These are phyloP conservation scores for Huntiella moniliformis DNA, from an alignment of 2,329 filamentous ascomycete species.

Conservation along the genomic window DNA sequence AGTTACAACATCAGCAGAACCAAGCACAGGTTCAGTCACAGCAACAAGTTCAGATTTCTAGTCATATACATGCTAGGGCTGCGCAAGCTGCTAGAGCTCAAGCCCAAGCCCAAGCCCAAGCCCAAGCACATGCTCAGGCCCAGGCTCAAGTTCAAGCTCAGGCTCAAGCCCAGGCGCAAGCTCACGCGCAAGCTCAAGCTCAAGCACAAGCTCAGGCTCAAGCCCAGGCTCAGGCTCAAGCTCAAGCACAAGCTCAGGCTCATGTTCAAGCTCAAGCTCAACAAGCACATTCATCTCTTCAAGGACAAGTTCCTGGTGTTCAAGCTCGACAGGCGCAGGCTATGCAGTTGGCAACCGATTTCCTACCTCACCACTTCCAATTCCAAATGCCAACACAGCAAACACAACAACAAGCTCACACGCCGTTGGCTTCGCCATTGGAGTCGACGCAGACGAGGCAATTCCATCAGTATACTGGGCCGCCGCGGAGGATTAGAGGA, in stretches of 20 bases:
- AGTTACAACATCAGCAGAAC: constrained; percentile 12
- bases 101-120: constrained; percentile 2
- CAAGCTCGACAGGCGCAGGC: constrained; percentile 1
- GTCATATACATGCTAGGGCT: background rate
- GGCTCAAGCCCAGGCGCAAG: constrained; percentile 3
- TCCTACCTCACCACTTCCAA: constrained; percentile 10
- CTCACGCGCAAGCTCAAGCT: constrained; percentile 1
- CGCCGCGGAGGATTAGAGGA: constrained; percentile 3
- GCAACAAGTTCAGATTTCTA: background rate
- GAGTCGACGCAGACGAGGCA: constrained; percentile 4
- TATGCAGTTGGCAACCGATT: constrained; percentile 6
- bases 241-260: constrained; percentile 9
- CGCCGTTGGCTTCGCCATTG: background rate
- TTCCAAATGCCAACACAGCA: constrained; percentile 5
- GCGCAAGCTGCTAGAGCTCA: constrained; percentile 6
- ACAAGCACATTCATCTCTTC: constrained; percentile 4
- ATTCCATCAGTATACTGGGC: constrained; percentile 9
- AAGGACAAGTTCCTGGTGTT: background rate
- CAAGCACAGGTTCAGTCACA: constrained; percentile 8
- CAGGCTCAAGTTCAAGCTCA: constrained; percentile 8
- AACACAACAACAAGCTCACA: too few relatives aligned
- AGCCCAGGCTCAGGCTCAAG: constrained; percentile 4
- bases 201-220: constrained; percentile 2
- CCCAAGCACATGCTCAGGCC: constrained; percentile 2
- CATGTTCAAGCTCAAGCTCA: constrained; percentile 16